A percentile compares a stretch with the other conserved stretches of the same genome.
These are phyloP conservation scores for Verticillium nubilum DNA, from an alignment of 2,329 filamentous ascomycete genomes.

Conservation along the genomic window DNA sequence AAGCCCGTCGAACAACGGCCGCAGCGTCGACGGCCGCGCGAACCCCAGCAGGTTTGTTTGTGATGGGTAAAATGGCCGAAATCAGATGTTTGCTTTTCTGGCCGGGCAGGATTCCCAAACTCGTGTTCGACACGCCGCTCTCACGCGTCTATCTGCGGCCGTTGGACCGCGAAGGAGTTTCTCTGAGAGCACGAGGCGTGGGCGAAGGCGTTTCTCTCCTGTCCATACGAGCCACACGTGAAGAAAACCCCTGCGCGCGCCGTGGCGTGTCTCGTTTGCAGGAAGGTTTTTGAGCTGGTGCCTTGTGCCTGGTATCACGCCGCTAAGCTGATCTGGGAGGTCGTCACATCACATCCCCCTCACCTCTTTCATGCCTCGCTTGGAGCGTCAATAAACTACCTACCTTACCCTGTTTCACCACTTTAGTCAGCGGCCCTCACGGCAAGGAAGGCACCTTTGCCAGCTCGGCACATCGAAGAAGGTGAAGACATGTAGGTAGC, in stretches of 20 bases:
- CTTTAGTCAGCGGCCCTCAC: too few relatives aligned
- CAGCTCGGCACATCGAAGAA: too few relatives aligned
- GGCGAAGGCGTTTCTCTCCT: too few relatives aligned
- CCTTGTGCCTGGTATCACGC: not conserved
- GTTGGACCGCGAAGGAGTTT: not conserved
- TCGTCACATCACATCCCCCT: not conserved
- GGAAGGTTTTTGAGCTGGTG: not conserved
- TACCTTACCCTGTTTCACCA: too few relatives aligned
- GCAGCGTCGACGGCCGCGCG: not conserved
- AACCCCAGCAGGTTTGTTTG: not conserved
- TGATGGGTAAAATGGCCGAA: not conserved
- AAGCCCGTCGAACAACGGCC: not conserved
- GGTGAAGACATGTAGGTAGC: not conserved
- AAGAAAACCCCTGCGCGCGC: not conserved
- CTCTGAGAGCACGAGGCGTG: too few relatives aligned
- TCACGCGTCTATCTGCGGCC: not conserved
- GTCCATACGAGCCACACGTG: too few relatives aligned
- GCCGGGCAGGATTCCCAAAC: too few relatives aligned
- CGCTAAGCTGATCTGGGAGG: not conserved
- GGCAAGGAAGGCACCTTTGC: too few relatives aligned
- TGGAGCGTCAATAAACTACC: not conserved
- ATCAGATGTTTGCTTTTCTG: not conserved
- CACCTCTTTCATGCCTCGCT: not conserved
- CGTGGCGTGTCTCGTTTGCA: not conserved
- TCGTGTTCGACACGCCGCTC: not conserved